These are phyloP conservation scores for Leishmania tropica DNA, from an alignment of 208 protist genomes.

Conservation along the genomic window DNA sequence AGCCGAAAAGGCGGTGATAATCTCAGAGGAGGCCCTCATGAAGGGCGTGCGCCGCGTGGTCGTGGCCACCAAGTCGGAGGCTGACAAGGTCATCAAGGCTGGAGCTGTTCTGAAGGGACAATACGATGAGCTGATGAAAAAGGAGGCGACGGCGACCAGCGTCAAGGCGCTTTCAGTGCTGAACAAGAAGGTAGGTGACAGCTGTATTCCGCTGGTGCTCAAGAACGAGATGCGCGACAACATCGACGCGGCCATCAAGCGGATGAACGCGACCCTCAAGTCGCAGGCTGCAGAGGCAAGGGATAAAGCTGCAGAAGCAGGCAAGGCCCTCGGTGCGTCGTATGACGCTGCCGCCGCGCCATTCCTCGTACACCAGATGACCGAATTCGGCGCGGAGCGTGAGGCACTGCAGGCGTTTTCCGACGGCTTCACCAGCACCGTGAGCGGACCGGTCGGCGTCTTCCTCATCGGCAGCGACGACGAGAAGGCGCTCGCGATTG, in stretches of 20 bases:
- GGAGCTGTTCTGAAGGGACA: slow-evolving; percentile 61
- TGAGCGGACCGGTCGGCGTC: slow-evolving; percentile 63
- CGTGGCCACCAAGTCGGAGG: slow-evolving; percentile 72
- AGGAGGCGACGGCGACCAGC: slow-evolving; percentile 47
- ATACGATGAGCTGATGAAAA: slow-evolving; percentile 44
- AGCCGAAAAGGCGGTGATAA: slow-evolving; percentile 90
- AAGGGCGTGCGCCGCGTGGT: slow-evolving; percentile 92
- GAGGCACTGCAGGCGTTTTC: slow-evolving; percentile 84
- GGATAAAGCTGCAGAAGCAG: slow-evolving; percentile 66
- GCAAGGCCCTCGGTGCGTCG: slow-evolving; percentile 47
- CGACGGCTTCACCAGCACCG: slow-evolving; percentile 68
- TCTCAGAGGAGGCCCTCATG: slow-evolving; percentile 95
- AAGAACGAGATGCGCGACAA: slow-evolving; percentile 83
- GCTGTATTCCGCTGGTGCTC: slow-evolving; percentile 62
- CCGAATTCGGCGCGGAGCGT: slow-evolving; percentile 79
- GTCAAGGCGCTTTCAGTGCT: slow-evolving; percentile 91
- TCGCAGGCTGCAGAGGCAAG: slow-evolving; percentile 58
- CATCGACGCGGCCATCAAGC: slow-evolving; percentile 85
- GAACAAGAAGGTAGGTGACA: slow-evolving; percentile 91
- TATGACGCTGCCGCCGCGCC: slow-evolving; percentile 48
- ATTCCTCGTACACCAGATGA: slow-evolving; percentile 53
- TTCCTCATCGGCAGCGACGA: slow-evolving; percentile 79
- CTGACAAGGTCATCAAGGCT: slow-evolving; percentile 50
- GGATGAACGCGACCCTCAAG: slow-evolving; percentile 75
- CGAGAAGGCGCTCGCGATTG: slow-evolving; percentile 74